phyloP scores from a whole-genome alignment of 495 filamentous ascomycete genomes.

The Penicillium ochrochloron region DNA sequence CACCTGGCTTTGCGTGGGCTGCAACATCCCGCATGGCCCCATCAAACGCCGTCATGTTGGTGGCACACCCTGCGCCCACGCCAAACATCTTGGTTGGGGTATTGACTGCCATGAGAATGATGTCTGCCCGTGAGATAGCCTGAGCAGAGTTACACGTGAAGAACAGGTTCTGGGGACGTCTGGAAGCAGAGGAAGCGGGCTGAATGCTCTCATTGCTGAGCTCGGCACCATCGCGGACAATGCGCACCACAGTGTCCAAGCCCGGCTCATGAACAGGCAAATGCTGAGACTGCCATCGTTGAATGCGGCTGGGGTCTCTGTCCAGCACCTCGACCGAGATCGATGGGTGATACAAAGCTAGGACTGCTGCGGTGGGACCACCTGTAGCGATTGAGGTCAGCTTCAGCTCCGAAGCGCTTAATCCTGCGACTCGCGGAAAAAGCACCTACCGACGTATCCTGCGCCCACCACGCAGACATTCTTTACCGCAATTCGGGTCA shows the following conservation, averaged over 20 bases:
- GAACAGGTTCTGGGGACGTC: constrained; percentile 61
- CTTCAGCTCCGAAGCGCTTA: neutral
- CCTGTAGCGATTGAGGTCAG: constrained; percentile 44
- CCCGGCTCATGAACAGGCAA: constrained; percentile 81
- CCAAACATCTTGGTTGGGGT: constrained; percentile 79
- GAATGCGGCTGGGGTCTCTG: constrained; percentile 64
- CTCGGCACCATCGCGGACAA: constrained; percentile 61
- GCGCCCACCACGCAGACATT: constrained; percentile 69
- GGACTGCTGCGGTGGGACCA: constrained; percentile 75
- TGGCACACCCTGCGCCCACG: constrained; percentile 70
- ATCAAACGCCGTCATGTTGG: constrained; percentile 76
- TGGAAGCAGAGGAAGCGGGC: neutral
- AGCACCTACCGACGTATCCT: constrained; percentile 62
- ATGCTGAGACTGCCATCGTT: constrained; percentile 71
- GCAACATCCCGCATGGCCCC: constrained; percentile 70
- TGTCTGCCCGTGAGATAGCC: constrained; percentile 68
- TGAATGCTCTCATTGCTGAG: constrained; percentile 7
- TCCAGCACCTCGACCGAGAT: constrained; percentile 75
- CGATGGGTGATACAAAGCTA: constrained; percentile 71
- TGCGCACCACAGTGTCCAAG: constrained; percentile 66
- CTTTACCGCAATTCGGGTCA: constrained; percentile 38
- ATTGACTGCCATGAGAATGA: constrained; percentile 80
- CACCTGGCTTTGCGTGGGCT: constrained; percentile 62
- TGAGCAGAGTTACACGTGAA: constrained; percentile 70
- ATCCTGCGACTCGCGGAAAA: neutral